Base-by-base conservation (phyloP, 495 filamentous ascomycete genomes). In the Pyrenopolyporus hunteri region DNA sequence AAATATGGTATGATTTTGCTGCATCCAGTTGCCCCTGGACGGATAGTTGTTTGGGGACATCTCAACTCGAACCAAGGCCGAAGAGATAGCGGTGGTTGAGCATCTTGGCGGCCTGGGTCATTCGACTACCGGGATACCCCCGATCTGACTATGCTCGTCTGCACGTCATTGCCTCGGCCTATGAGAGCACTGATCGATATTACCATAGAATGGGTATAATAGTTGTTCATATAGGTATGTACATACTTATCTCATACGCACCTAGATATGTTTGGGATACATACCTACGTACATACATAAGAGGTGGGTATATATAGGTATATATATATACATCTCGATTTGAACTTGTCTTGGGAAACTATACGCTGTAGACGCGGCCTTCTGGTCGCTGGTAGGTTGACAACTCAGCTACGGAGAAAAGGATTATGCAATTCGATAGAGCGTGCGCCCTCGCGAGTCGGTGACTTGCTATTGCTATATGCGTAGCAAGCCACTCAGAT, bases 101-200 rank as follows among this genome's bases (percentile, higher is more conserved):
- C 33, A 59, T 49, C 61, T 59, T 52, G 51, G 52, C 57, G 43
- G 14, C 47, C 50, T 66, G 46, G 57, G 40, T 60, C 40, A 42
- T 49, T 54, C 47, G 44, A 57, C 63, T 53, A 43, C 57, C 63
- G 63, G 63, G 63, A 66, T 66, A 57, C 57, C 48, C 54, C 63
- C 63, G 63, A 66, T 66, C 63, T 61, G 52, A 61, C 57, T 51
- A 66, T 52, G 47, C 17, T 45, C 40, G 47, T 49, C 47, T 66
- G 63, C 63, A 66, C 63, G 63, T 66, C 63, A 66, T 66, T 43
- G 33, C 35, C 39, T 60, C 35, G 40, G 39, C 63, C 63, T 66
- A 66, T 66, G 11, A 37, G 6, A 47, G 28, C 28, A 46, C 13
- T 14, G 33, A 42, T 48, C 36, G 40, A 61, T 53, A 66, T 61